Percentiles rank a stretch among this genome's conserved stretches.
These are phyloP conservation scores for Ophiostoma perfectum DNA, from an alignment of 2,329 filamentous ascomycete genomes.

Conservation along the genomic window DNA sequence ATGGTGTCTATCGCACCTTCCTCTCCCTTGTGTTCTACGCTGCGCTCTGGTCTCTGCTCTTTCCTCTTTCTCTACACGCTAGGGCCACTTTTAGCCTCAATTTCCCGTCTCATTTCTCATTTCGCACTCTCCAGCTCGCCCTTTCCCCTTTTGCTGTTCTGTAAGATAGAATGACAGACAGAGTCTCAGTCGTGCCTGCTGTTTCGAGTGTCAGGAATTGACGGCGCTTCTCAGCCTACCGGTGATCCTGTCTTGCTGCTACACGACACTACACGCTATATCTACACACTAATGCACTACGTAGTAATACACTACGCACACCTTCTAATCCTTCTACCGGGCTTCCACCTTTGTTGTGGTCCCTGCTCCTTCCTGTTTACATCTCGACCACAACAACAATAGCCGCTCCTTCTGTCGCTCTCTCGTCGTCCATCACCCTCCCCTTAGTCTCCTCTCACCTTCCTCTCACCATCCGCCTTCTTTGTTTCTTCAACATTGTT, in stretches of 20 bases:
- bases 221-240: background rate
- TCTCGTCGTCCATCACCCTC: conserved; percentile 8
- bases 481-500: conserved; percentile 15
- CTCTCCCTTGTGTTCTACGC: background rate
- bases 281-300: no score
- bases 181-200: conserved; percentile 2
- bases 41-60: background rate
- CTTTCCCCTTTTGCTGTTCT: conserved; percentile 18
- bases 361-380: conserved; percentile 22
- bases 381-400: conserved; percentile 16
- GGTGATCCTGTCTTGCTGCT: background rate
- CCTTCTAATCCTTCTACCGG: background rate
- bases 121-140: conserved; percentile 2
- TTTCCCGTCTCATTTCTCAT: conserved; percentile 12
- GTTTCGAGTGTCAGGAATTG: background rate
- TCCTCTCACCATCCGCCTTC: background rate
- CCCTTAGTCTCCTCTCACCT: conserved; percentile 1
- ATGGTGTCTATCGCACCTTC: conserved; percentile 5
- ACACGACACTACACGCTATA: no score
- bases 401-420: background rate
- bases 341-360: conserved; percentile 18
- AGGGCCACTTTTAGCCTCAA: conserved; percentile 13
- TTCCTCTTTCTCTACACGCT: conserved; percentile 6
- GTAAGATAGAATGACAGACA: background rate
- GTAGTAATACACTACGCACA: background rate